phyloP scores from a whole-genome alignment of 768 basidiomycete genomes.

The Phylloporus sp. region DNA sequence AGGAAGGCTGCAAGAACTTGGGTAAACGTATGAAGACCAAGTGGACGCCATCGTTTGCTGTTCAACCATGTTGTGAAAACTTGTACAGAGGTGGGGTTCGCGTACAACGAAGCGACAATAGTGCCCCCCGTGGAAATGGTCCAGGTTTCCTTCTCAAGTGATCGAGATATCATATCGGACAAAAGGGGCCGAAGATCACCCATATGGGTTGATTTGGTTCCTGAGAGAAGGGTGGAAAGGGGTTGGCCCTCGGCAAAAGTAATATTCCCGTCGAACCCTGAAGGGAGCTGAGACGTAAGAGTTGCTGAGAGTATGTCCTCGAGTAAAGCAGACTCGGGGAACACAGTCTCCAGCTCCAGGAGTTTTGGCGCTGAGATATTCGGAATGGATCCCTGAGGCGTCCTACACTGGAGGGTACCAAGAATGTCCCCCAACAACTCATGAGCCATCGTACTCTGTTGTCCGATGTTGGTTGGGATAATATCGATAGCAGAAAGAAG shows the following conservation, averaged over 20 bases:
- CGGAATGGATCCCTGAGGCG: not conserved
- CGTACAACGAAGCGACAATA: slow-evolving; percentile 43
- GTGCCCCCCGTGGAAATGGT: slow-evolving; percentile 40
- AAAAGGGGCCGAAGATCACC: slow-evolving; percentile 8
- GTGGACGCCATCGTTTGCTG: slow-evolving; percentile 11
- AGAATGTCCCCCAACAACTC: slow-evolving; percentile 37
- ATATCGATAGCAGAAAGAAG: slow-evolving; percentile 43
- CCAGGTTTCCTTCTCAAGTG: slow-evolving; percentile 43
- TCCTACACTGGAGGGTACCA: slow-evolving; percentile 23
- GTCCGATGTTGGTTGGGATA: slow-evolving; percentile 17
- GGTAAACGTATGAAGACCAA: slow-evolving; percentile 28
- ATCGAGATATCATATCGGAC: slow-evolving; percentile 26
- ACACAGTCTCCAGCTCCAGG: slow-evolving; percentile 31
- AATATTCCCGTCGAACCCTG: slow-evolving; percentile 24
- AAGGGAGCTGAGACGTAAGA: slow-evolving; percentile 33
- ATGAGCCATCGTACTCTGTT: not conserved
- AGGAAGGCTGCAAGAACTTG: slow-evolving; percentile 43
- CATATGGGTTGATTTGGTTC: not conserved
- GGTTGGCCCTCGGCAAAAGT: slow-evolving; percentile 2
- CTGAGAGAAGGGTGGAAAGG: slow-evolving; percentile 6
- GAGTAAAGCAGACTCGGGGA: slow-evolving; percentile 35
- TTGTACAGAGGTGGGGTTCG: slow-evolving; percentile 22
- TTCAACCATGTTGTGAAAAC: slow-evolving; percentile 40
- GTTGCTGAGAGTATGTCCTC: slow-evolving; percentile 46
- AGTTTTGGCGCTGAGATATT: slow-evolving; percentile 34